Base-by-base conservation (phyloP, 1,139 yeast species). In the Debaryomyces psychrophilus region DNA sequence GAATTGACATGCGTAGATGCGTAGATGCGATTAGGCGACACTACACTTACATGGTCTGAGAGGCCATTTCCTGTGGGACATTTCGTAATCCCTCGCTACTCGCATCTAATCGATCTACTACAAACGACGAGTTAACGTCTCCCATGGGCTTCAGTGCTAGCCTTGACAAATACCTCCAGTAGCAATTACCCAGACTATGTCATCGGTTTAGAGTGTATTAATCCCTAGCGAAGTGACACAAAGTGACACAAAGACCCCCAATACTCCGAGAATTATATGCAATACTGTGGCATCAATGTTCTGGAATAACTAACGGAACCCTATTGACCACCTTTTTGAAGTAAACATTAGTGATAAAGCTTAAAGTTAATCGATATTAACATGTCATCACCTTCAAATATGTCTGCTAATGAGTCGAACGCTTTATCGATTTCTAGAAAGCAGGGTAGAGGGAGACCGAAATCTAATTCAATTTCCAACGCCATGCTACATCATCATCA, bases 391-490 rank as follows among this genome's bases (percentile, higher is more conserved):
- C 23, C 17, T 29, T 29, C 41, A 41, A 36, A 20, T 18, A 15
- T 28, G 20, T 29, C 36, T 11, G 31, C 20, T 36, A 22, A 22
- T 25, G 31, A 11, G 12, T 22, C 41, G 11, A 37, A 25, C 12
- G 9, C 26, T 12, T 18, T 29, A 8, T 12, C 14, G 23, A 22
- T 18, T 23, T 34, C 29, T 17, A 28, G 20, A 14, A 18, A 28
- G 26, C 26, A 20, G 12, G 34, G 17, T 5, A 28, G 41, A 20
- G 35, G 34, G n/a, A 37, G 53, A 39, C 36, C 27, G 22, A 51
- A 50, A 37, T 44, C 53, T 15, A 52, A 52, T 31, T 48, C 55
- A 8, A 48, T 51, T 18, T 51, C 56, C 8, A 52, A 52, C 38
- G 55, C 46, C 8, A 42, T 46, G 43, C 41, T 53, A 15, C 48